Percentiles rank a stretch among this genome's conserved stretches.
Conservation (phyloP, 495 filamentous ascomycete species). For the Trichoderma erinaceum region DNA sequence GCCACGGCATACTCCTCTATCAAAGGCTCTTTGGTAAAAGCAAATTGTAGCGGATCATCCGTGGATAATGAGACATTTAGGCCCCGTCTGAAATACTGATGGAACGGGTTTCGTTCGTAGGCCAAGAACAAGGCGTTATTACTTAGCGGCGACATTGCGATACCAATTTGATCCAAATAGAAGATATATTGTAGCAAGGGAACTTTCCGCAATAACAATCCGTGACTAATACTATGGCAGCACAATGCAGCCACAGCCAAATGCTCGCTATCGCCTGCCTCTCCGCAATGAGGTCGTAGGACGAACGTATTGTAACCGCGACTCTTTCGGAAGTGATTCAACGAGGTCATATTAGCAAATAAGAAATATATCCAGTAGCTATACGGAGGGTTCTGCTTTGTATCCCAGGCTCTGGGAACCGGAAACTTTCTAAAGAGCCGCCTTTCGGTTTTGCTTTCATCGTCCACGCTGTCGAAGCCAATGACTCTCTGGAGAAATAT, state of each 20-base stretch:
- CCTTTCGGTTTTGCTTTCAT: conserved; percentile 93
- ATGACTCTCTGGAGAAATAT: conserved; percentile 91
- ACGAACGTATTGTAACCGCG: conserved; percentile 95
- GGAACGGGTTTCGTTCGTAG: conserved; percentile 94
- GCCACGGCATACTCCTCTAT: conserved; percentile 98
- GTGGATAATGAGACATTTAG: conserved; percentile 94
- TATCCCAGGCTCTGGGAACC: conserved; percentile 77
- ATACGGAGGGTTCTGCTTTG: conserved; percentile 93
- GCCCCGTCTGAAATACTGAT: conserved; percentile 88
- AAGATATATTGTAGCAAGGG: conserved; percentile 93
- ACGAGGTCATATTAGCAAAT: conserved; percentile 85
- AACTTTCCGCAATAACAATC: conserved; percentile 85
- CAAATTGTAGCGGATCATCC: conserved; percentile 95
- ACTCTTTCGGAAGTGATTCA: conserved; percentile 85
- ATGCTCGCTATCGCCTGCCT: conserved; percentile 96
- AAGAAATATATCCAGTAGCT: conserved; percentile 99
- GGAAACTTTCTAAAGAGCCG: conserved; percentile 91
- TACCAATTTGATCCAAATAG: conserved; percentile 95
- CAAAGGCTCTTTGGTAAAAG: conserved; percentile 95
- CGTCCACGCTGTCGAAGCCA: conserved; percentile 95
- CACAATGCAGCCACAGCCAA: conserved; percentile 85
- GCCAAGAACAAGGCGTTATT: conserved; percentile 96
- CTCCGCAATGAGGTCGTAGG: conserved; percentile 89
- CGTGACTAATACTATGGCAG: conserved; percentile 96
- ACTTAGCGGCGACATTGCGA: conserved; percentile 96